Evolutionary conservation across 148 eudicot species (phyloP), one percentile per base, ranked within the genome.

Genomic region (Silene latifolia): DNA sequence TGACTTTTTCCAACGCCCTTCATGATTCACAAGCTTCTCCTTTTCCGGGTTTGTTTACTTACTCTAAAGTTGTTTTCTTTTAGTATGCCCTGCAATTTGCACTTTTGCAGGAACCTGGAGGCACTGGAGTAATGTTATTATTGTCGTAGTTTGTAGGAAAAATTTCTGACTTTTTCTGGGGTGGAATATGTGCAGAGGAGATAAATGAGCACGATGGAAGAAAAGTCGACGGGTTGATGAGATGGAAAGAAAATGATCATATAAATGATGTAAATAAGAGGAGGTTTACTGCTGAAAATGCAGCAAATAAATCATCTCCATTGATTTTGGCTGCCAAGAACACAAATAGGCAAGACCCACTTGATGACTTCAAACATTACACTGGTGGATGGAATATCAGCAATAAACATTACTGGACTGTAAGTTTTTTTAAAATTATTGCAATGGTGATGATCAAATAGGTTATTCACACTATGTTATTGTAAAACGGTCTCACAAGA

Each of bases 371-470:
- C 56, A 77, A 79, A 12, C 72, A 42, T 4, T 89, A 89, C 77
- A 63, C 74, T 35, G 93, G 93, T 66, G 93, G 91, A 4, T 89
- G 93, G 93, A 86, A 88, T 73, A 82, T 89, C 54, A 88, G 84
- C 58, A 74, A 88, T 79, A 1, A 7, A 2, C 91, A 89, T 78
- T 88, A 89, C 74, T 77, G 87, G 82, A 82, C 78, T 73, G 93
- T 89, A 39, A 78, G 86, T 32, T 32, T n/a, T n/a, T n/a, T n/a
- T n/a, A n/a, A n/a, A n/a, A n/a, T n/a, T n/a, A n/a, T n/a, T n/a
- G n/a, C n/a, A n/a, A n/a, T n/a, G n/a, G n/a, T n/a, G n/a, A n/a
- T n/a, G n/a, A n/a, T n/a, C n/a, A n/a, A n/a, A n/a, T n/a, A n/a
- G n/a, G n/a, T n/a, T n/a, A n/a, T n/a, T 32, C 3, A 32, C 4